These are phyloP conservation scores for Fusarium nygamai DNA, from an alignment of 2,329 filamentous ascomycete species.

Conservation along the genomic window DNA sequence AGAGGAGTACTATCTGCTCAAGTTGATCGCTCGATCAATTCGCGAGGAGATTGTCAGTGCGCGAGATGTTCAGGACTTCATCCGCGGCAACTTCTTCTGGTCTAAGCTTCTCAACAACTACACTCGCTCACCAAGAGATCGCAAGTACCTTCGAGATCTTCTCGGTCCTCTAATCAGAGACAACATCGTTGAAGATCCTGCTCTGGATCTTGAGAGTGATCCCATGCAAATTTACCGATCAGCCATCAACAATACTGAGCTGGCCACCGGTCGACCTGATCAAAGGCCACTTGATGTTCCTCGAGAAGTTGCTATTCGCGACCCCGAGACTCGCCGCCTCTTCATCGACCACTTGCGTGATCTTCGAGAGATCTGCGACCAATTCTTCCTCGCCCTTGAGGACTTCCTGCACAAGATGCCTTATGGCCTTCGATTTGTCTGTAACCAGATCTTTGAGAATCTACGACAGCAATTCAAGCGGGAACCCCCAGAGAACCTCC, in stretches of 20 bases:
- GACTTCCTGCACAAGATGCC: conserved; percentile 89
- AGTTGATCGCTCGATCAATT: conserved; percentile 83
- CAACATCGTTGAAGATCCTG: conserved; percentile 91
- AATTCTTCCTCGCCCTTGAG: conserved; percentile 84
- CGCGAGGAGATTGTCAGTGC: conserved; percentile 85
- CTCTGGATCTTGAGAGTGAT: conserved; percentile 93
- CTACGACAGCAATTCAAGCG: conserved; percentile 81
- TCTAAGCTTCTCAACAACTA: conserved; percentile 87
- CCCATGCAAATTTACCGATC: conserved; percentile 97
- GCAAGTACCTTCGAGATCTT: conserved; percentile 90
- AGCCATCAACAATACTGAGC: conserved; percentile 95
- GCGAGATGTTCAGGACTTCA: conserved; percentile 80
- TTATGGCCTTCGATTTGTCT: conserved; percentile 89
- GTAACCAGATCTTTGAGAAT: conserved; percentile 84
- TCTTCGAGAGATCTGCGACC: conserved; percentile 91
- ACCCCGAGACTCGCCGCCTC: conserved; percentile 88
- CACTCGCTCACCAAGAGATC: conserved; percentile 87
- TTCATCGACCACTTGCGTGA: conserved; percentile 97
- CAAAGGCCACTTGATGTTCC: conserved; percentile 84
- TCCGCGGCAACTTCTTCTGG: conserved; percentile 94
- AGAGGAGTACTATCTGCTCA: conserved; percentile 96
- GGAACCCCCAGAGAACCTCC: conserved; percentile 79
- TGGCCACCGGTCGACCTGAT: conserved; percentile 88
- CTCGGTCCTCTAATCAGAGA: conserved; percentile 87
- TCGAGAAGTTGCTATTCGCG: conserved; percentile 93